These are phyloP conservation scores for Yamadazyma kanchanaburiensis DNA, from an alignment of 1,139 yeast genomes.

Conservation along the genomic window DNA sequence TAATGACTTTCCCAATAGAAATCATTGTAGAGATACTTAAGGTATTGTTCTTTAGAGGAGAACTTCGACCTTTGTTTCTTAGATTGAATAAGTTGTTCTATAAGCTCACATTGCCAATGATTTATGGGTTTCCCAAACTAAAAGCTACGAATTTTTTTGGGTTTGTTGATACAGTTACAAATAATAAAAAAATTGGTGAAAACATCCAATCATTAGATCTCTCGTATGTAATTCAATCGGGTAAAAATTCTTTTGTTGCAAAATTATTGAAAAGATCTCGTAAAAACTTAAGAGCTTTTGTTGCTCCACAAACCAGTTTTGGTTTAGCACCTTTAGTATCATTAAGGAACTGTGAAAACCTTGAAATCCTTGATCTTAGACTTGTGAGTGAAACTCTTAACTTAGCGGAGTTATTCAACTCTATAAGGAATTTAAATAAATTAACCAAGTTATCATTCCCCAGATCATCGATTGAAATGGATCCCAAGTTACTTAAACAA, in stretches of 20 bases:
- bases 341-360: slow-evolving; percentile 61
- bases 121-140: slow-evolving; percentile 63
- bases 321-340: slow-evolving; percentile 86
- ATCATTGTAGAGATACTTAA: slow-evolving; percentile 51
- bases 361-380: slow-evolving; percentile 73
- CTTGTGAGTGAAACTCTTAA: slow-evolving; percentile 90
- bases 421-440: slow-evolving; percentile 59
- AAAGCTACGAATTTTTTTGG: slow-evolving; percentile 62
- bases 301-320: slow-evolving; percentile 94
- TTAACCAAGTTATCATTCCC: slow-evolving; percentile 84
- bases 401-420: slow-evolving; percentile 69
- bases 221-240: slow-evolving; percentile 78
- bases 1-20: slow-evolving; percentile 55
- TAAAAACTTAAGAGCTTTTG: slow-evolving; percentile 56
- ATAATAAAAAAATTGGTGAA: slow-evolving; percentile 37
- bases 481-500: slow-evolving; percentile 40
- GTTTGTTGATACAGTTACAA: slow-evolving; percentile 69
- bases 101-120: slow-evolving; percentile 51
- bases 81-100: slow-evolving; percentile 64
- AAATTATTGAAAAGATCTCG: slow-evolving; percentile 76
- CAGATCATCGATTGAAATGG: slow-evolving; percentile 77
- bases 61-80: slow-evolving; percentile 49
- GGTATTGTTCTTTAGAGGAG: slow-evolving; percentile 29
- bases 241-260: slow-evolving; percentile 90
- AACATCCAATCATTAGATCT: slow-evolving; percentile 61